Evolutionary conservation across 2,329 filamentous ascomycete genomes (phyloP).

Genomic region (Microcera coccophila): DNA sequence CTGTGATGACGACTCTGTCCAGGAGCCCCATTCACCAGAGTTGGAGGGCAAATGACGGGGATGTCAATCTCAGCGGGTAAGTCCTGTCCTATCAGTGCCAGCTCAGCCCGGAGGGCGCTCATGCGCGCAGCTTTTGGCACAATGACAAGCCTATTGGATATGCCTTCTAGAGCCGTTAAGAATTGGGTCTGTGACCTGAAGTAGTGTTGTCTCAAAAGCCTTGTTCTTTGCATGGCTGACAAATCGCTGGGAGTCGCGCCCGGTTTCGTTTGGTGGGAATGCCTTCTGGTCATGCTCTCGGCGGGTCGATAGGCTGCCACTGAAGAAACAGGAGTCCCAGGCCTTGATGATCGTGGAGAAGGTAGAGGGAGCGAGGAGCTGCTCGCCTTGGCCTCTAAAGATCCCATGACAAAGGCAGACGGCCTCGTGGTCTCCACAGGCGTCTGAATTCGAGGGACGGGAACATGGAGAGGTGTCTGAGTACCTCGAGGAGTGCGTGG

Average conservation of each 20-base stretch:
- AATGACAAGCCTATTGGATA: constrained; percentile 77
- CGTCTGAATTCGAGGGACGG: constrained; percentile 29
- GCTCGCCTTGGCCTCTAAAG: constrained; percentile 60
- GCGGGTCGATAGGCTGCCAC: constrained; percentile 43
- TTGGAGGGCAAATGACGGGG: constrained; percentile 74
- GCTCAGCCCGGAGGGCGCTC: constrained; percentile 74
- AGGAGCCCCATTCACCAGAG: constrained; percentile 67
- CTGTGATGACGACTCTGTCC: constrained; percentile 75
- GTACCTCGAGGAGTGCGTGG: constrained; percentile 24
- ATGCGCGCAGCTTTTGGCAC: constrained; percentile 78
- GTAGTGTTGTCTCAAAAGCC: constrained; percentile 73
- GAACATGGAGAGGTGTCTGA: constrained; percentile 17
- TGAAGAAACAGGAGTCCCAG: constrained; percentile 56
- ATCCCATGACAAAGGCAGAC: constrained; percentile 49
- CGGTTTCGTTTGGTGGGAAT: constrained; percentile 59
- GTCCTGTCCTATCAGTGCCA: constrained; percentile 76
- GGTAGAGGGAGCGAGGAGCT: constrained; percentile 65
- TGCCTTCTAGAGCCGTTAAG: constrained; percentile 73
- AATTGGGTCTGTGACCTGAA: constrained; percentile 80
- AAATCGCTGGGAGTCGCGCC: constrained; percentile 58
- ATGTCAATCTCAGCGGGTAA: constrained; percentile 81
- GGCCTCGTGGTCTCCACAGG: constrained; percentile 40
- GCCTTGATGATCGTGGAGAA: constrained; percentile 51
- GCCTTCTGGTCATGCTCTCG: constrained; percentile 53
- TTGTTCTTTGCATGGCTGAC: constrained; percentile 63